phyloP scores from a whole-genome alignment of 78 protist genomes.

The Dictyostelium capitatum region DNA sequence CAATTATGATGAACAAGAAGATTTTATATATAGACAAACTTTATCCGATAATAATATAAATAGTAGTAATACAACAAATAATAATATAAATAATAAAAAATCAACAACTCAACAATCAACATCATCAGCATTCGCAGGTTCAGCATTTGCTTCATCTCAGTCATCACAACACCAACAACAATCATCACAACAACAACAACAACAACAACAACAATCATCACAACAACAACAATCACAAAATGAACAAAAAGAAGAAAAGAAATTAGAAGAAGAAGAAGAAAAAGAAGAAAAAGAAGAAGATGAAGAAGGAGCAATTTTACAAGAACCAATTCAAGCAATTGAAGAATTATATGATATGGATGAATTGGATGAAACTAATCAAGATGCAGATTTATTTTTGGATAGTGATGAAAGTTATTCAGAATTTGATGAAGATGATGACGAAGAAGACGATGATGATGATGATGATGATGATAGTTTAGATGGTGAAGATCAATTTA shows the following conservation, averaged over 20 bases:
- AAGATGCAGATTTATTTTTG: background rate
- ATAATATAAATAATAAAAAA: background rate
- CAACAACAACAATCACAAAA: background rate
- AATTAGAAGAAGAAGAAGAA: background rate
- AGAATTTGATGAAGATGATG: background rate
- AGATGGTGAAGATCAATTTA: background rate
- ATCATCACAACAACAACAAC: background rate
- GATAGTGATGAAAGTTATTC: background rate
- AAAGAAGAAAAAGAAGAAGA: background rate
- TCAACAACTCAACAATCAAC: background rate
- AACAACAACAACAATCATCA: background rate
- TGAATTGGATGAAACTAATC: background rate
- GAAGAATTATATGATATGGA: background rate
- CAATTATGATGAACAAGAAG: background rate
- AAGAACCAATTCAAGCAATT: background rate
- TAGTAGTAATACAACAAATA: background rate
- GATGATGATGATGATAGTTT: background rate
- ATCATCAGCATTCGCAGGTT: background rate
- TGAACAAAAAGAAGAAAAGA: background rate
- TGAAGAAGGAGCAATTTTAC: background rate
- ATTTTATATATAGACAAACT: background rate
- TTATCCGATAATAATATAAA: background rate
- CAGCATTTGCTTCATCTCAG: background rate
- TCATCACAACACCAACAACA: constrained; percentile 1
- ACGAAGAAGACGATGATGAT: background rate